Conservation (phyloP, 768 basidiomycete species). For the Leccinum uliginosum region DNA sequence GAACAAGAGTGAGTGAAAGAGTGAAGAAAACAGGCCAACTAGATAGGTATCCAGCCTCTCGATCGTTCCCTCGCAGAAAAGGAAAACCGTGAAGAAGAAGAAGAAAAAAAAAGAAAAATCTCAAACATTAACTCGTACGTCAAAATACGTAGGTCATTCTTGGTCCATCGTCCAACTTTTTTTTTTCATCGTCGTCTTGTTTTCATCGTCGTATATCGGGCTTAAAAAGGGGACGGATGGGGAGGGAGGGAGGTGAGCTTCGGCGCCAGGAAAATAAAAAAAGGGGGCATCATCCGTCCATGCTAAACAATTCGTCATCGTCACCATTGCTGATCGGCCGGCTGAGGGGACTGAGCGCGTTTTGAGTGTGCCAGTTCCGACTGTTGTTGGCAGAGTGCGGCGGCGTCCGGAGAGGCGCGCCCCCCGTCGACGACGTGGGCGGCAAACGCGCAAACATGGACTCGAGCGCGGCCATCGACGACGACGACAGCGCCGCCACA, state of each 20-base stretch:
- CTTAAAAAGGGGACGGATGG: no score
- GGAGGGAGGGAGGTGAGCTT: no score
- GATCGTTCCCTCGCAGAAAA: constrained; percentile 22
- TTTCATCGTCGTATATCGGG: not conserved
- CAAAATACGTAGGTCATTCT: constrained; percentile 18
- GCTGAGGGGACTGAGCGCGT: constrained; percentile 56
- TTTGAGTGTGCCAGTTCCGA: constrained; percentile 32
- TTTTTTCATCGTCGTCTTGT: not conserved
- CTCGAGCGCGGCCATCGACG: constrained; percentile 37
- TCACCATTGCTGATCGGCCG: constrained; percentile 48
- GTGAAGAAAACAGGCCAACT: constrained; percentile 16
- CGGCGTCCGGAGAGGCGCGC: constrained; percentile 26
- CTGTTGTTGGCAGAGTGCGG: constrained; percentile 24
- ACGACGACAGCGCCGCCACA: not conserved
- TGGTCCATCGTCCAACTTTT: constrained; percentile 13
- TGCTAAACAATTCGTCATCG: constrained; percentile 68
- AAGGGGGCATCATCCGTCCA: constrained; percentile 45
- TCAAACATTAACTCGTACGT: constrained; percentile 24
- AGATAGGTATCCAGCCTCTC: constrained; percentile 30
- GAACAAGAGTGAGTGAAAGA: not conserved
- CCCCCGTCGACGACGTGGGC: not conserved
- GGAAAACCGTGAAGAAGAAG: not conserved
- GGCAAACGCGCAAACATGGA: constrained; percentile 51
- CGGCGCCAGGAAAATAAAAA: not conserved
- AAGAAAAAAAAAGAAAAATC: not conserved